Base-by-base conservation (phyloP, 2,329 filamentous ascomycete genomes). In the Aspergillus sp. region DNA sequence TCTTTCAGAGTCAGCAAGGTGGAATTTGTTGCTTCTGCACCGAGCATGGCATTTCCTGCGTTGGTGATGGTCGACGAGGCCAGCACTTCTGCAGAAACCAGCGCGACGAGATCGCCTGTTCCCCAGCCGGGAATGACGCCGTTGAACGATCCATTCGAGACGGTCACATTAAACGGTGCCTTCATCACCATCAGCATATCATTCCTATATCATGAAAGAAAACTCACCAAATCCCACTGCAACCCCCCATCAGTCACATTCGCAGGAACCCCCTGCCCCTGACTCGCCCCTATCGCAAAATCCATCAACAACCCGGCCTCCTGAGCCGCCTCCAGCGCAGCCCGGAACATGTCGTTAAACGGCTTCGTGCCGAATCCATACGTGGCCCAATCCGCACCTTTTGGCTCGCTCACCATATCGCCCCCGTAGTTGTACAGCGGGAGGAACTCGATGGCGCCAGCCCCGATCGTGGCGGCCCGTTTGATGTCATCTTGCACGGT, bases 191-290 rank as follows among this genome's bases (percentile, higher is more conserved):
- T 19, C 27, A 27, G 35, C 4, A 7, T 12, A 1, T 37, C 9
- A 8, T 28, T 27, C n/a, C n/a, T 13, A 27, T 9, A 32, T 26
- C 33, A 7, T 7, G 6, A 29, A 32, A 13, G 2, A 11, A n/a
- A 9, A 42, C 44, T 6, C 43, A 54, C 51, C 45, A 58, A 39
- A 35, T 58, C 50, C 53, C 53, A 57, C 2, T 51, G 66, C 42
- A 68, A 52, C 0, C 67, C 69, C 5, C 65, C 60, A 33, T 61
- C 56, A 31, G 59, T 51, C 4, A 42, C 37, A 1, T 54, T 48
- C 2, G 64, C 61, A 3, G 71, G 71, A 5, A 73, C 67, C 7
- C 73, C 73, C 39, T 67, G 61, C 7, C 72, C 73, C 49, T 72
- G 66, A 44, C 70, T 71, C 0, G 72, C 65, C 1, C 72, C 72